Conservation (phyloP, 2,329 filamentous ascomycete genomes). For the Tolypocladium nubicola region DNA sequence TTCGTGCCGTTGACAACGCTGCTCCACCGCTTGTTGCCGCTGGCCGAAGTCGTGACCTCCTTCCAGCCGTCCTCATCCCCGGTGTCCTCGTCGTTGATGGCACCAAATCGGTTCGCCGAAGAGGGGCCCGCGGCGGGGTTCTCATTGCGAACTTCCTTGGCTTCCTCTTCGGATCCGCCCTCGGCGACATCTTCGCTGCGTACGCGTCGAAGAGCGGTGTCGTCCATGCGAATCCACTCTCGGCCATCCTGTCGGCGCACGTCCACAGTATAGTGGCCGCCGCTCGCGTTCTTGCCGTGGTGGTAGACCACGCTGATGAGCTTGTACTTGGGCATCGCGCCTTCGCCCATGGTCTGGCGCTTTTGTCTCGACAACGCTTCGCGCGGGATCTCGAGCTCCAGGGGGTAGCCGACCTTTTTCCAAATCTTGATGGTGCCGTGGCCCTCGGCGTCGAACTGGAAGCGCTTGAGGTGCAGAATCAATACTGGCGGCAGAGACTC, state of each 20-base stretch:
- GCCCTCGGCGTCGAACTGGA: constrained; percentile 83
- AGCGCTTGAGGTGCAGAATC: constrained; percentile 92
- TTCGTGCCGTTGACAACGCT: constrained; percentile 54
- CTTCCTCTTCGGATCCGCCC: constrained; percentile 69
- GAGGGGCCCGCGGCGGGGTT: constrained; percentile 20
- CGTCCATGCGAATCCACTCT: constrained; percentile 94
- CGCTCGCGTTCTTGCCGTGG: constrained; percentile 91
- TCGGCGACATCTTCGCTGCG: constrained; percentile 82
- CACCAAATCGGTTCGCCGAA: constrained; percentile 63
- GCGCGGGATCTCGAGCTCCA: constrained; percentile 87
- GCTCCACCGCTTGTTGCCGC: constrained; percentile 62
- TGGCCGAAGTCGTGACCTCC: constrained; percentile 54
- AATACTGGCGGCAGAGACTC: constrained; percentile 84
- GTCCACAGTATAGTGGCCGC: constrained; percentile 97
- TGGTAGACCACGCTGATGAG: constrained; percentile 92
- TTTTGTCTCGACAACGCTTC: constrained; percentile 76
- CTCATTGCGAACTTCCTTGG: constrained; percentile 37
- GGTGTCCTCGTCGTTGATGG: constrained; percentile 54
- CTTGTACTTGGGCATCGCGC: constrained; percentile 69
- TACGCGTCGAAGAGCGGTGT: constrained; percentile 80
- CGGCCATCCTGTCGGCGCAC: constrained; percentile 86
- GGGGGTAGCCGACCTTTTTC: constrained; percentile 93
- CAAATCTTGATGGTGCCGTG: constrained; percentile 88
- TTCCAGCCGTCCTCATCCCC: constrained; percentile 71
- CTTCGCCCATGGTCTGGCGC: constrained; percentile 50